Evolutionary conservation across 306 rosid genomes (phyloP), one percentile per base, ranked within the genome.

Genomic region (Spatholobus suberectus): DNA sequence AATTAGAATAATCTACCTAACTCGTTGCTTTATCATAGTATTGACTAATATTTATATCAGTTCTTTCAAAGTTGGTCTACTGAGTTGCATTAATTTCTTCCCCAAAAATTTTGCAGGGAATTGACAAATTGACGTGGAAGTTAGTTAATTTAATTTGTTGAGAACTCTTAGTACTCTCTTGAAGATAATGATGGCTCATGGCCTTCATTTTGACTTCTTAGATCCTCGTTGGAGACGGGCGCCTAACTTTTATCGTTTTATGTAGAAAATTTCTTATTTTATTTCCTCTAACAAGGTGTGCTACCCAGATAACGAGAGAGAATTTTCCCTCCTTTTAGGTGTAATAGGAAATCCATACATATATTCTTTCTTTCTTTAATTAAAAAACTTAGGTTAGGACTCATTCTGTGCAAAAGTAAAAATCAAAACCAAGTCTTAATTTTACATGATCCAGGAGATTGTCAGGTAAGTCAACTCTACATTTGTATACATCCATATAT

Each of bases 241-340:
- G 81, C 87, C 87, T 79, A 79, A 79, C 78, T 66, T 75, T 79
- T 35, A 9, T 80, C 34, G 37, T 69, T 47, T 80, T 68, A 26
- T 35, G 78, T 27, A 29, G 85, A 85, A 85, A 75, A 10, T 40
- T 69, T 15, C 12, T 14, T 23, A 11, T 21, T 21, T 20, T 40
- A 5, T n/a, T 38, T 11, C 11, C 35, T 20, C 54, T 23, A 20
- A 21, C 38, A 26, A 70, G 41, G 59, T 26, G 24, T 24, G 57
- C 76, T 70, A 46, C 58, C 23, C 17, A 41, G 3, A 70, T 26
- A 54, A 38, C 2, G 8, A 54, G 15, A 62, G 3, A 46, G 11
- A 37, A 35, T 47, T 47, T 17, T 11, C 11, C 26, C 47, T 6
- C 35, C 17, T 67, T 67, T n/a, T 65, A 78, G 82, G 62, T 41